Conservation (phyloP, 441 rosid genomes). For the Bruguiera hainesii region DNA sequence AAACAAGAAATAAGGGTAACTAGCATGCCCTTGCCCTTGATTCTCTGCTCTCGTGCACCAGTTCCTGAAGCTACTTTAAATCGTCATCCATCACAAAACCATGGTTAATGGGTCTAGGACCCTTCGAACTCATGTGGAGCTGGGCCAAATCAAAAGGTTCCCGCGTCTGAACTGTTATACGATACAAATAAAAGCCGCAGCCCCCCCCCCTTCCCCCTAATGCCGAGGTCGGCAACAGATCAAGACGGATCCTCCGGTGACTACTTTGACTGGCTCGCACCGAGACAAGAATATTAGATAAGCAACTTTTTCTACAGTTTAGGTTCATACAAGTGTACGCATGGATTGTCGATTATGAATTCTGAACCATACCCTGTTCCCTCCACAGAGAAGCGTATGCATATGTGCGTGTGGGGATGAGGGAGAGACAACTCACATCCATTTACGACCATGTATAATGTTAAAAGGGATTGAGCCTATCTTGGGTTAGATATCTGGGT, state of each 20-base stretch:
- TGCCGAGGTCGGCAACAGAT: background rate
- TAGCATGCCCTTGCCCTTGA: background rate
- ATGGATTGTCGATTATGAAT: slow-evolving; percentile 17
- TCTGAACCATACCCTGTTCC: slow-evolving; percentile 20
- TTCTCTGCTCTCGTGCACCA: too few relatives aligned
- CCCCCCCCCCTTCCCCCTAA: too few relatives aligned
- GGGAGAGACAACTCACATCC: slow-evolving; percentile 21
- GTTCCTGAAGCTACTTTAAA: too few relatives aligned
- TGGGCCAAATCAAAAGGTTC: background rate
- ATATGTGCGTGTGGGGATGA: slow-evolving; percentile 8
- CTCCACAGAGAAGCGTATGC: background rate
- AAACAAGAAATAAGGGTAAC: background rate
- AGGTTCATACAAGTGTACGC: background rate
- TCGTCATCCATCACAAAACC: background rate
- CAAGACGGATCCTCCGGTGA: slow-evolving; percentile 12
- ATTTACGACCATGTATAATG: slow-evolving; percentile 29
- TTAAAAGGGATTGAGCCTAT: slow-evolving; percentile 21
- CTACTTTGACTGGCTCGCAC: slow-evolving; percentile 14
- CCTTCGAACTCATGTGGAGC: slow-evolving; percentile 17
- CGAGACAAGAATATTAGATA: slow-evolving; percentile 7
- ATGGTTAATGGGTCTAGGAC: slow-evolving; percentile 6
- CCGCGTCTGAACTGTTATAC: background rate
- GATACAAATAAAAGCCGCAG: background rate
- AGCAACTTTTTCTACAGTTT: background rate
- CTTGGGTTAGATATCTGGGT: slow-evolving; percentile 38